phyloP scores from a whole-genome alignment of 345 rosid species.

The Heritiera fomes region DNA sequence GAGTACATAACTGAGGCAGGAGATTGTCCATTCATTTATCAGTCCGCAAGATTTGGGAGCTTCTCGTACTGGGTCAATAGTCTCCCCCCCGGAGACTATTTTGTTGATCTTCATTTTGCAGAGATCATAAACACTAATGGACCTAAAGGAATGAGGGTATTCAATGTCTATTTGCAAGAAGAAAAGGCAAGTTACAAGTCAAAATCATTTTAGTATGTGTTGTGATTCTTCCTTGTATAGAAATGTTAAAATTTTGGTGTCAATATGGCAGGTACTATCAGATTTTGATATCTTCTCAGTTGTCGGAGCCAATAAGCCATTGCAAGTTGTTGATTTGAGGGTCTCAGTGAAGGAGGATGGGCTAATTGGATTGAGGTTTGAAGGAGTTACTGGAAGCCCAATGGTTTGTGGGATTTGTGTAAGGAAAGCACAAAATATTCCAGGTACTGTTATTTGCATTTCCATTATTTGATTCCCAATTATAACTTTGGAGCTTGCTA shows the following conservation, averaged over 20 bases:
- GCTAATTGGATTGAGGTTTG: conserved; percentile 46
- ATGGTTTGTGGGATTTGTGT: conserved; percentile 78
- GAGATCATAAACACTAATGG: conserved; percentile 79
- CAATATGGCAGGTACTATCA: conserved; percentile 66
- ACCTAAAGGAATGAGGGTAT: conserved; percentile 88
- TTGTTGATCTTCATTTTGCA: conserved; percentile 79
- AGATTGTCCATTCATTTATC: conserved; percentile 69
- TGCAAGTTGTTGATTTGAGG: conserved; percentile 69
- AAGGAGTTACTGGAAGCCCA: conserved; percentile 78
- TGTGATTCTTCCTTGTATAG: not conserved
- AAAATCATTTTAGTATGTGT: not conserved
- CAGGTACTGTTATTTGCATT: conserved; percentile 42
- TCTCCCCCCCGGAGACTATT: conserved; percentile 63
- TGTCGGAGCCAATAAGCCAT: conserved; percentile 74
- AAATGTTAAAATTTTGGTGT: conserved; percentile 20
- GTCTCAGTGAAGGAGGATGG: conserved; percentile 70
- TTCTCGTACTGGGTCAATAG: conserved; percentile 51
- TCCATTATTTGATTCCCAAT: not conserved
- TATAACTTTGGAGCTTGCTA: not conserved
- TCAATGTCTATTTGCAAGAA: conserved; percentile 83
- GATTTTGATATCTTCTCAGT: conserved; percentile 82
- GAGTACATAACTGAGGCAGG: conserved; percentile 76
- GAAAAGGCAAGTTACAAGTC: conserved; percentile 60
- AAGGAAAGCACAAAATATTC: conserved; percentile 60
- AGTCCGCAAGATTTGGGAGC: conserved; percentile 75